Percentiles rank a stretch among this genome's conserved stretches.
phyloP scores from a whole-genome alignment of 495 filamentous ascomycete species.

The Apiosordaria backusii region DNA sequence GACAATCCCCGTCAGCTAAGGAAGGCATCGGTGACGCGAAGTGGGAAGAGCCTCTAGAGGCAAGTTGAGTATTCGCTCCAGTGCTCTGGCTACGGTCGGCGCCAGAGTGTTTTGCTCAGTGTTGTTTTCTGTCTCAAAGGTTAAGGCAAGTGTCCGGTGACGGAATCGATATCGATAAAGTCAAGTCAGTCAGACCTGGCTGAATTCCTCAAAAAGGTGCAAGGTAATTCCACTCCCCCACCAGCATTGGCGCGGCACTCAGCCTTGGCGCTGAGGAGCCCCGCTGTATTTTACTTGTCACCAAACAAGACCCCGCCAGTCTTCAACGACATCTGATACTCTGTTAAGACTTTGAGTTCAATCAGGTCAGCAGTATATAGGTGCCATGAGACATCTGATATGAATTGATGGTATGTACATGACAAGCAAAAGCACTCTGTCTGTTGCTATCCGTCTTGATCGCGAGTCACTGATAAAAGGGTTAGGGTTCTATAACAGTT shows the following conservation, averaged over 20 bases:
- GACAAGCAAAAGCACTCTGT: background rate
- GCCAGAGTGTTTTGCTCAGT: slow-evolving; percentile 8
- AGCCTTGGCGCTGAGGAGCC: slow-evolving; percentile 6
- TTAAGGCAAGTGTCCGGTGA: slow-evolving; percentile 22
- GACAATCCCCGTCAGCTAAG: slow-evolving; percentile 41
- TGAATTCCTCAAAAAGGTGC: slow-evolving; percentile 19
- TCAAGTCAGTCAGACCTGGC: slow-evolving; percentile 10
- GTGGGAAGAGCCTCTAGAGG: slow-evolving; percentile 20
- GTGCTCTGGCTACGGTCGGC: slow-evolving; percentile 4
- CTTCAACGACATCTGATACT: background rate
- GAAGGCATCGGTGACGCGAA: slow-evolving; percentile 46
- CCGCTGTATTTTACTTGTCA: background rate
- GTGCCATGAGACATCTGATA: background rate
- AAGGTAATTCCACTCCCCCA: background rate
- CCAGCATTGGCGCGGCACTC: slow-evolving; percentile 17
- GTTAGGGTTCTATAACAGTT: background rate
- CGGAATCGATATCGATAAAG: slow-evolving; percentile 28
- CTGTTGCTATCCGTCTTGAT: background rate
- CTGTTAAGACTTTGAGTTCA: background rate
- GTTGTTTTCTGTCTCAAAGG: slow-evolving; percentile 12
- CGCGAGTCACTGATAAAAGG: background rate
- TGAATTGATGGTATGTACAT: background rate
- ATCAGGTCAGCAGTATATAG: background rate
- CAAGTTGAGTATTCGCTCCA: slow-evolving; percentile 8
- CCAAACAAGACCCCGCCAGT: background rate